Evolutionary conservation across 108 stramenopile species (phyloP), one percentile per base, ranked within the genome.

Genomic region (Mediolabrus comicus): DNA sequence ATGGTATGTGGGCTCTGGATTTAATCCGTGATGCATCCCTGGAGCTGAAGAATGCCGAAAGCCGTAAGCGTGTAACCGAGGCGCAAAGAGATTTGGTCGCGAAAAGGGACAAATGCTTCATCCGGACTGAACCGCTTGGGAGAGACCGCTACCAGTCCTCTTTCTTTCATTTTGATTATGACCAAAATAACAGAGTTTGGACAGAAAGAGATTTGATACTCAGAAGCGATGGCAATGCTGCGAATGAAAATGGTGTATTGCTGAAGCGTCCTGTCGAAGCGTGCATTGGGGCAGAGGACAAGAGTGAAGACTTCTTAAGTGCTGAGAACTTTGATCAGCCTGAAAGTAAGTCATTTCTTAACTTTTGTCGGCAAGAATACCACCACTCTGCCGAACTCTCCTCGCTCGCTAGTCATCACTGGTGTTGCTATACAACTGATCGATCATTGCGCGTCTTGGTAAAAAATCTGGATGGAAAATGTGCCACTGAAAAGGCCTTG

Each of bases 81-180:
- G 93, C 93, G 12, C 88, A 90, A 38, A 89, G 88, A 67, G 93
- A 94, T 63, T 76, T 94, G 31, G 69, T 94, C 39, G 83, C 87
- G 7, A 94, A 94, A 43, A 74, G 83, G 32, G 90, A 91, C 67
- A 90, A 86, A 57, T 94, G 93, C 62, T 94, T 94, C 60, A 87
- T 86, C 35, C 67, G 93, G 30, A 92, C 86, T 6, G 87, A 89
- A 27, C 83, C 87, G 4, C 67, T 94, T 43, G 93, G 93, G 62
- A 56, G 36, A 19, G 93, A 94, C 62, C 72, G 88, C 17, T 88
- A 88, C 46, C 59, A 83, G 29, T 85, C 86, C 65, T 67, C 77
- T 11, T 87, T 90, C 58, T 81, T 87, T 87, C 83, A 84, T 24
- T 94, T 94, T 69, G 89, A 88, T 33, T 68, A 84, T 25, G 86